Percentiles rank a stretch among this genome's conserved stretches.
Conservation (phyloP, 495 filamentous ascomycete species). For the Lasiosphaeria ovina region DNA sequence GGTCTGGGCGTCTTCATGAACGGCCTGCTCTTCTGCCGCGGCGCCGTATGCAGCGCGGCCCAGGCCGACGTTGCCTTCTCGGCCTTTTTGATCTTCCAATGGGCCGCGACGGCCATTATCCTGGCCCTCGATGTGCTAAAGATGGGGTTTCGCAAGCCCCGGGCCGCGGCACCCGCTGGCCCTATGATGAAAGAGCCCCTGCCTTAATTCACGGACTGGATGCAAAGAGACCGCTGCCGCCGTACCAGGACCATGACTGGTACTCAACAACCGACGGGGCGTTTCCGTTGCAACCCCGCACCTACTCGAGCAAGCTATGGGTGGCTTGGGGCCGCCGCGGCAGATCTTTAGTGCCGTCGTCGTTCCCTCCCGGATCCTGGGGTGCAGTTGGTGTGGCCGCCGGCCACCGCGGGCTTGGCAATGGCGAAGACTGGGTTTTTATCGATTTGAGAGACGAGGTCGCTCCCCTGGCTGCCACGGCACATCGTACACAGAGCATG, state of each 20-base stretch:
- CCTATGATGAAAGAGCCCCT: constrained; percentile 33
- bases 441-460: constrained; percentile 8
- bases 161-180: constrained; percentile 4
- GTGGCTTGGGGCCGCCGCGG: constrained; percentile 16
- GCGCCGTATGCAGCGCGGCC: constrained; percentile 48
- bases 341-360: neutral
- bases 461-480: neutral
- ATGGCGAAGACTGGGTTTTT: constrained; percentile 10
- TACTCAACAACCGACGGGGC: neutral
- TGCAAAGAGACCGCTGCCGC: neutral
- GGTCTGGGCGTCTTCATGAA: constrained; percentile 65
- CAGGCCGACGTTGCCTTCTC: constrained; percentile 48
- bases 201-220: constrained; percentile 16
- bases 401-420: neutral
- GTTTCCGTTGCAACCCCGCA: too few relatives aligned
- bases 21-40: constrained; percentile 52
- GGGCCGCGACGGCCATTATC: constrained; percentile 39
- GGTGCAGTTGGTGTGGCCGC: neutral
- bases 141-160: constrained; percentile 29
- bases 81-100: constrained; percentile 43
- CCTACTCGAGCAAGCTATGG: neutral
- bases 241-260: constrained; percentile 2
- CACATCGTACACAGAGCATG: neutral
- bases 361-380: constrained; percentile 6
- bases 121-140: constrained; percentile 37